These are phyloP conservation scores for Colletotrichum sp. DNA, from an alignment of 2,329 filamentous ascomycete genomes.

Conservation along the genomic window DNA sequence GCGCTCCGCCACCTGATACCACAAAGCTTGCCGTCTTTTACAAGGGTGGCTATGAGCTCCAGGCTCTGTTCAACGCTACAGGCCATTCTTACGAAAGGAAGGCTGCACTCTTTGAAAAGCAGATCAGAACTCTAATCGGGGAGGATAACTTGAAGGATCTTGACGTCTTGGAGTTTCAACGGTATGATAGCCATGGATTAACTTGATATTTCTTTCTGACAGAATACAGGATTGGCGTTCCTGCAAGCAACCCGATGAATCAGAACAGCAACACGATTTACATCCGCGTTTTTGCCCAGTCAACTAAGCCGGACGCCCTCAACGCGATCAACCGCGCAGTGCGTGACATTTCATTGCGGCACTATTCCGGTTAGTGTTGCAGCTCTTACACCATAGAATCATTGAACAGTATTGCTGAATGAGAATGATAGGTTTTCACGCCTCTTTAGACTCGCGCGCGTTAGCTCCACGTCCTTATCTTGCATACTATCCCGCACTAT, in stretches of 20 bases:
- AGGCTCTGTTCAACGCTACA: slow-evolving; percentile 48
- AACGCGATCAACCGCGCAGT: not conserved
- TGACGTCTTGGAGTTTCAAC: not conserved
- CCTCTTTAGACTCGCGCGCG: not conserved
- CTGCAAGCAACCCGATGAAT: not conserved
- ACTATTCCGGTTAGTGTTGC: not conserved
- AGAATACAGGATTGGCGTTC: not conserved
- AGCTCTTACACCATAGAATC: not conserved
- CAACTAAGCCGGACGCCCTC: not conserved
- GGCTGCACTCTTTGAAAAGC: not conserved
- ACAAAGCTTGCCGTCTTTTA: slow-evolving; percentile 57
- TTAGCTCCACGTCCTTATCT: not conserved
- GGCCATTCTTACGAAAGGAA: slow-evolving; percentile 52
- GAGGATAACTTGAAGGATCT: not conserved
- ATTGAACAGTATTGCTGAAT: not conserved
- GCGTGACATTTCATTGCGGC: not conserved
- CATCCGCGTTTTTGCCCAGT: not conserved
- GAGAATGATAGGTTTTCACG: not conserved
- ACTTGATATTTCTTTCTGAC: not conserved
- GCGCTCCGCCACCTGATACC: slow-evolving; percentile 48
- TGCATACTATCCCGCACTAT: not conserved
- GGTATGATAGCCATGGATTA: not conserved
- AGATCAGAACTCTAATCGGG: not conserved
- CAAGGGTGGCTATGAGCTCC: slow-evolving; percentile 49
- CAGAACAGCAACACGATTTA: not conserved